Evolutionary conservation across 1,284 basidiomycete species (phyloP).

Genomic region (Sporisorium iseilematis-ciliati): DNA sequence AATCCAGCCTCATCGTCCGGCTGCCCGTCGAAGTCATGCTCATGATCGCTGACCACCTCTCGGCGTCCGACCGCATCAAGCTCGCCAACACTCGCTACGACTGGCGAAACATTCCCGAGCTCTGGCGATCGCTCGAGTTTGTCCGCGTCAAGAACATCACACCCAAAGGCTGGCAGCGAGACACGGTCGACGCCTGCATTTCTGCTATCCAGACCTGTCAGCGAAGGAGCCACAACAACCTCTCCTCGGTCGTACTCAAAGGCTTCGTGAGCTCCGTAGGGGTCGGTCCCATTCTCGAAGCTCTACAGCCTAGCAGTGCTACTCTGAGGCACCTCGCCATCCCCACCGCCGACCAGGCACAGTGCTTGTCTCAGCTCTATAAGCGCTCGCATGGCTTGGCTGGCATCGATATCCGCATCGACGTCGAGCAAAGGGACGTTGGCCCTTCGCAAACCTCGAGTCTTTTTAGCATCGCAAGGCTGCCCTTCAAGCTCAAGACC

Average conservation of each 20-base stretch:
- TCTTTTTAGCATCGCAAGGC: slow-evolving; percentile 1
- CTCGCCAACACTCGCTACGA: slow-evolving; percentile 20
- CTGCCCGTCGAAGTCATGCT: slow-evolving; percentile 19
- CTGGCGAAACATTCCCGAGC: slow-evolving; percentile 17
- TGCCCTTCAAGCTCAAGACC: slow-evolving; percentile 19
- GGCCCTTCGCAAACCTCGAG: background rate
- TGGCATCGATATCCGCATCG: slow-evolving; percentile 16
- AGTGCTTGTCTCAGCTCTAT: slow-evolving; percentile 18
- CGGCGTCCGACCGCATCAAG: slow-evolving; percentile 12
- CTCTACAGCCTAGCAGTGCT: background rate
- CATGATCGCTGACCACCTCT: slow-evolving; percentile 3
- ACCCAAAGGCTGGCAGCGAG: slow-evolving; percentile 11
- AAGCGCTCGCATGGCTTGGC: slow-evolving; percentile 7
- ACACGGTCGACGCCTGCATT: slow-evolving; percentile 18
- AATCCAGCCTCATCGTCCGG: background rate
- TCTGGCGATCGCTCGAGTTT: slow-evolving; percentile 23
- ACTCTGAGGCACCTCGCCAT: slow-evolving; percentile 16
- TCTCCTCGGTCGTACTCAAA: slow-evolving; percentile 15
- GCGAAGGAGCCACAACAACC: slow-evolving; percentile 14
- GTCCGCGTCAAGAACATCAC: slow-evolving; percentile 4
- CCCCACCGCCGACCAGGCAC: slow-evolving; percentile 11
- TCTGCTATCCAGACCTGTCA: slow-evolving; percentile 23
- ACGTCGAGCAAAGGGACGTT: background rate
- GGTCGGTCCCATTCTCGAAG: slow-evolving; percentile 1
- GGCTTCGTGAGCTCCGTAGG: background rate